Base-by-base conservation (phyloP, 345 rosid genomes). In the Lagerstroemia speciosa region DNA sequence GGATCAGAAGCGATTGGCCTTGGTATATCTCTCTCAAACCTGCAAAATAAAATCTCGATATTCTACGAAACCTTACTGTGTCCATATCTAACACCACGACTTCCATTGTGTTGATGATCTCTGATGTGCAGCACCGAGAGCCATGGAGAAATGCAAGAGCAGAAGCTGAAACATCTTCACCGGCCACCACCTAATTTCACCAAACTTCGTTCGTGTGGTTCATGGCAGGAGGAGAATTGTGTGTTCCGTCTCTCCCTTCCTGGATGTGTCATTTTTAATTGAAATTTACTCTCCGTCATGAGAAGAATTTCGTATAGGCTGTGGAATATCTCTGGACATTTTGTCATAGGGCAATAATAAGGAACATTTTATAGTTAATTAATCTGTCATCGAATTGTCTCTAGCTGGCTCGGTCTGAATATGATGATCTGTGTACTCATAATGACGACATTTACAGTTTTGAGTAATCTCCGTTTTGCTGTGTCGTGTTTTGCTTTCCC, bases 1-100 rank as follows among this genome's bases (percentile, higher is more conserved):
- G 97, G 97, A 70, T 87, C 97, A 8, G 98, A 93, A 77, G 97
- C 97, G 63, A 85, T 90, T 79, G 97, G 98, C 37, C 96, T 90
- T 9, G 97, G 98, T 93, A 86, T 8, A 9, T 12, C 14, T 33
- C 1, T 29, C 26, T 7, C 19, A 17, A 20, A 69, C 15, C 14
- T 12, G 20, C 30, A 10, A 3, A 16, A 57, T 30, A 30, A 32
- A 24, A 62, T 43, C 7, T n/a, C 22, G 7, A 38, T 38, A 38
- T 38, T 38, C 43, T n/a, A n/a, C n/a, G n/a, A n/a, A 16, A 24
- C 27, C n/a, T 15, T 8, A 17, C 37, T n/a, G 0, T 27, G 53
- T 41, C 40, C 41, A 24, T 66, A 10, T 7, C 53, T 9, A 65
- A 3, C 9, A 6, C 5, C 9, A n/a, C 53, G 15, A 0, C n/a